These are phyloP conservation scores for Lachancea dasiensis DNA, from an alignment of 805 yeast genomes.

Conservation along the genomic window DNA sequence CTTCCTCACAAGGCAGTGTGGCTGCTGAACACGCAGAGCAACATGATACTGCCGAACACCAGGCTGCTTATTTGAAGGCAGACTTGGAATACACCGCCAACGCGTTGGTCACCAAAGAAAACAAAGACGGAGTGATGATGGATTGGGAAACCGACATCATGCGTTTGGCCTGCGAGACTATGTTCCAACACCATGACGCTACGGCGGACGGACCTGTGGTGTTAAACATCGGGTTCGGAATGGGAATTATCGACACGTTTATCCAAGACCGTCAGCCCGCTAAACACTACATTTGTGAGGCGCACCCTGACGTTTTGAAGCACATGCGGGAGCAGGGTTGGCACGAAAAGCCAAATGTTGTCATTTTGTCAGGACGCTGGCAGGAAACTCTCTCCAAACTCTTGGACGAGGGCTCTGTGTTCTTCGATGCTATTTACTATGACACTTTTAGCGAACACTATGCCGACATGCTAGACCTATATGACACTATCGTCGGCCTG, in stretches of 20 bases:
- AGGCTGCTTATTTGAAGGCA: slow-evolving; percentile 56
- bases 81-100: slow-evolving; percentile 59
- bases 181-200: too few relatives aligned
- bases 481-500: slow-evolving; percentile 75
- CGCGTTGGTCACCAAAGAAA: slow-evolving; percentile 64
- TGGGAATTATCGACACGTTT: slow-evolving; percentile 89
- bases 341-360: slow-evolving; percentile 68
- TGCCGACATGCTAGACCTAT: slow-evolving; percentile 78
- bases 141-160: slow-evolving; percentile 85
- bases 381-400: slow-evolving; percentile 70
- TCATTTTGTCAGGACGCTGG: slow-evolving; percentile 85
- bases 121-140: slow-evolving; percentile 95
- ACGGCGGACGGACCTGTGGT: too few relatives aligned
- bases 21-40: slow-evolving; percentile 15
- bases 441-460: slow-evolving; percentile 94
- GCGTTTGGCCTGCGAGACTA: slow-evolving; percentile 70
- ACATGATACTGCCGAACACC: slow-evolving; percentile 57
- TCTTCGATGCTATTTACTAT: slow-evolving; percentile 86
- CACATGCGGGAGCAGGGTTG: slow-evolving; percentile 74
- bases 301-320: slow-evolving; percentile 83
- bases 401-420: slow-evolving; percentile 51
- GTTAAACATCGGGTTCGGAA: slow-evolving; percentile 88
- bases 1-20: slow-evolving; percentile 7
- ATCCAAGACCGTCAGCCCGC: slow-evolving; percentile 45
- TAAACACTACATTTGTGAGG: slow-evolving; percentile 82